A percentile compares a stretch with the other conserved stretches of the same genome.
These are phyloP conservation scores for Piloderma croceum DNA, from an alignment of 768 basidiomycete genomes.

Conservation along the genomic window DNA sequence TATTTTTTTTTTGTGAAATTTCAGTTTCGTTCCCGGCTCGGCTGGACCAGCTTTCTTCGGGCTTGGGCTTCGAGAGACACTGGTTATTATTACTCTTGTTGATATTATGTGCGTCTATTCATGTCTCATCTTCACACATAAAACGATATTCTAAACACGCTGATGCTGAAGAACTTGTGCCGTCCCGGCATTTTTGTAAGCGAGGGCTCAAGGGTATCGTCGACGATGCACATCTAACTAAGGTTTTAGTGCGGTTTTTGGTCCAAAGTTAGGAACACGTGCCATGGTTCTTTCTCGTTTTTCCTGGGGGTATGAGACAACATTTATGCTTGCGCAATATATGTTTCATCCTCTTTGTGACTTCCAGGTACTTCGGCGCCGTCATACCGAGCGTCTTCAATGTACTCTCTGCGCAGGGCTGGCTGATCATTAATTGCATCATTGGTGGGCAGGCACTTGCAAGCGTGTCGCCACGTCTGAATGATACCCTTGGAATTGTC, in stretches of 20 bases:
- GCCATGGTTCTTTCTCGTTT: conserved; percentile 70
- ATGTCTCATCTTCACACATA: no score
- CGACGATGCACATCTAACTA: not conserved
- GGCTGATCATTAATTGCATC: conserved; percentile 35
- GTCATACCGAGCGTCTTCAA: conserved; percentile 51
- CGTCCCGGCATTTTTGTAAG: conserved; percentile 59
- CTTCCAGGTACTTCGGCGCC: conserved; percentile 51
- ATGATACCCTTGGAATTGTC: conserved; percentile 28
- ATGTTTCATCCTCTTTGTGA: no score
- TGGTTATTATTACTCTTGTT: conserved; percentile 62
- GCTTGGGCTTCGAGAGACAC: conserved; percentile 57
- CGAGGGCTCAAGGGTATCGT: conserved; percentile 13
- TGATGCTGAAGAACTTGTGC: no score
- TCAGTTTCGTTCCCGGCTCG: conserved; percentile 61
- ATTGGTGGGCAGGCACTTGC: conserved; percentile 4
- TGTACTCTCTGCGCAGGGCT: conserved; percentile 55
- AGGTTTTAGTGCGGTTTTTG: conserved; percentile 49
- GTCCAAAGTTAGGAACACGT: conserved; percentile 72
- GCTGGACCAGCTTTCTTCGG: conserved; percentile 63
- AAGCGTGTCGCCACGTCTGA: conserved; percentile 14
- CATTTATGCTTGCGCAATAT: no score
- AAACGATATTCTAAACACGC: no score
- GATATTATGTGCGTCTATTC: conserved; percentile 58
- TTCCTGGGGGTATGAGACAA: conserved; percentile 27
- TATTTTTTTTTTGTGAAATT: no score